These are phyloP conservation scores for Verticillium isaacii DNA, from an alignment of 2,329 filamentous ascomycete genomes.

Conservation along the genomic window DNA sequence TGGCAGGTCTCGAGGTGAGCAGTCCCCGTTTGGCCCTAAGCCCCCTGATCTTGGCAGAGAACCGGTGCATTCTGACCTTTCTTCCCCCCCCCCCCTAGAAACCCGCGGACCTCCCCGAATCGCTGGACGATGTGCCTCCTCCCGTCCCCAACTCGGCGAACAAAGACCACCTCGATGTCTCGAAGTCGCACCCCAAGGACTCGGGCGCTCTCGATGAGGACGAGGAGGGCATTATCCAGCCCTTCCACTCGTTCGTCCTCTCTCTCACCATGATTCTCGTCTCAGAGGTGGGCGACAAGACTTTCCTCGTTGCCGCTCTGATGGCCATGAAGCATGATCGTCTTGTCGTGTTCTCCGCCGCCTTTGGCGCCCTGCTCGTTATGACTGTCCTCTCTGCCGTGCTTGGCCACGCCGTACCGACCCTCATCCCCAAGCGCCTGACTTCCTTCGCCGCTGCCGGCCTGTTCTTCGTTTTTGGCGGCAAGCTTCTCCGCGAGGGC, in stretches of 20 bases:
- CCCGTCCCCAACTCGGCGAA: constrained; percentile 63
- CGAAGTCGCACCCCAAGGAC: constrained; percentile 13
- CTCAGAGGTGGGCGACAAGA: constrained; percentile 97
- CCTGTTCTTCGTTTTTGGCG: constrained; percentile 87
- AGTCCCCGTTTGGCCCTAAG: not conserved
- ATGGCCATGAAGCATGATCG: constrained; percentile 99
- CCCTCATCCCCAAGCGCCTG: constrained; percentile 82
- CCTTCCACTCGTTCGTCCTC: constrained; percentile 82
- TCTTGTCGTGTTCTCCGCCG: constrained; percentile 87
- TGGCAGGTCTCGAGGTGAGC: constrained; percentile 54
- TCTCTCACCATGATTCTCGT: constrained; percentile 97
- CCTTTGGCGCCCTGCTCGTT: constrained; percentile 82
- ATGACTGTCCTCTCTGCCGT: constrained; percentile 96
- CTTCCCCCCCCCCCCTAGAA: constrained; percentile 48
- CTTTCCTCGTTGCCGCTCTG: constrained; percentile 90
- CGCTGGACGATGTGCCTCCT: constrained; percentile 68
- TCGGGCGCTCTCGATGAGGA: constrained; percentile 28
- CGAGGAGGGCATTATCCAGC: constrained; percentile 65
- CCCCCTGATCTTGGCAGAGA: not conserved
- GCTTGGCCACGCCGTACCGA: constrained; percentile 86
- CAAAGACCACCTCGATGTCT: constrained; percentile 57
- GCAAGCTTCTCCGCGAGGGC: constrained; percentile 78
- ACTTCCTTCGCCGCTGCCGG: constrained; percentile 82
- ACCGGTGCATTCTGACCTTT: constrained; percentile 14
- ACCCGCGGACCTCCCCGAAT: constrained; percentile 74